Evolutionary conservation across 73 alveolate species (phyloP), one percentile per base, ranked within the genome.

Genomic region (Symbiodinium pilosum): DNA sequence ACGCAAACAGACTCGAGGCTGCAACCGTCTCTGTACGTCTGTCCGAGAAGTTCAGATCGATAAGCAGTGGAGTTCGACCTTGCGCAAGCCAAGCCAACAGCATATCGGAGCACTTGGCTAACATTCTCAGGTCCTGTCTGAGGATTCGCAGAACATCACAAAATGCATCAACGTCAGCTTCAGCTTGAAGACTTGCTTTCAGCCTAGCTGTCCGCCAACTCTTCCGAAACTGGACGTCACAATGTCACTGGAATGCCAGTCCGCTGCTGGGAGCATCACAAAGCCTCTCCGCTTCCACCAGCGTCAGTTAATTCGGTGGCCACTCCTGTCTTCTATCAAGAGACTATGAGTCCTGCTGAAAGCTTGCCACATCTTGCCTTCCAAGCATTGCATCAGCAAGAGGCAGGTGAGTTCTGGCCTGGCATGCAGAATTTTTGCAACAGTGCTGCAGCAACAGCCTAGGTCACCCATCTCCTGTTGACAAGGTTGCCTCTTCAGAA

Each of bases 321-420:
- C 9, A 91, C 87, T 4, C 96, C 96, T 91, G 30, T 64, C 81
- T 64, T 6, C 21, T 8, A 8, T 47, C 6, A 47, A 6, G 59
- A 8, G 14, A 14, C 59, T 47, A 6, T 8, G 21, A 47, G 12
- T 5, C 6, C 6, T 6, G 59, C 6, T 47, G 21, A 8, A 6
- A 14, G 59, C 14, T 47, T 14, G 59, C 59, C 6, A 14, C 32
- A 14, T 64, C 81, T 64, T 36, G 88, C 96, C 96, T 91, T 91
- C 96, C 51, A 91, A 21, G 77, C 96, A 91, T 43, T 91, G 96
- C 96, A 91, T 91, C 54, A 91, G 47, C 47, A 91, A 42, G 3
- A 91, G 39, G 42, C 96, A 69, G 41, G 87, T 91, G 38, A 91
- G 96, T 52, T 91, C 96, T 3, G 96, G 96, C 96, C 96, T 91